A percentile compares a stretch with the other conserved stretches of the same genome.
phyloP scores from a whole-genome alignment of 2,329 filamentous ascomycete genomes.

The Lasiodiplodia sp. region DNA sequence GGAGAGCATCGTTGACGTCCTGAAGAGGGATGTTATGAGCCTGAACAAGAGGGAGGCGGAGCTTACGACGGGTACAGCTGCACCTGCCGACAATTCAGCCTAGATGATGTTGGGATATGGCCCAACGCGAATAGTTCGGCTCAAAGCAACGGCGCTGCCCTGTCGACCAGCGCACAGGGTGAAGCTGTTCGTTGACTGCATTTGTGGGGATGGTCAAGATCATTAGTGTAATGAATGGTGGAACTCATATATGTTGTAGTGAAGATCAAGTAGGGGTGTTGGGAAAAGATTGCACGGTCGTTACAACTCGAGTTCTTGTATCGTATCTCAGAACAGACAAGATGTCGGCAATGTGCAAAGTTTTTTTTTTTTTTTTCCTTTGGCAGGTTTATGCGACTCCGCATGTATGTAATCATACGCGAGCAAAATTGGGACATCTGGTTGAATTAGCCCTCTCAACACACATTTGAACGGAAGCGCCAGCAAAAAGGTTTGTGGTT shows the following conservation, averaged over 20 bases:
- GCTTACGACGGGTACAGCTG: not conserved
- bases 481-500: too few relatives aligned
- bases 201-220: not conserved
- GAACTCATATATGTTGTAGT: not conserved
- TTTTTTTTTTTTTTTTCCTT: not conserved
- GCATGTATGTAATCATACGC: not conserved
- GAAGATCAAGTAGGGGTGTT: not conserved
- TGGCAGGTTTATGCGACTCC: not conserved
- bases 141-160: not conserved
- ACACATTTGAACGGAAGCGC: too few relatives aligned
- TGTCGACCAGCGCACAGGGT: not conserved
- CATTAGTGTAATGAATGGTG: not conserved
- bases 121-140: not conserved
- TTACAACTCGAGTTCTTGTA: constrained; percentile 5
- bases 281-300: not conserved
- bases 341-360: not conserved
- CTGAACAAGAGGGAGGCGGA: not conserved
- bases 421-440: not conserved
- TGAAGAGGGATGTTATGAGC: constrained; percentile 20
- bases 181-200: not conserved
- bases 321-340: constrained; percentile 4
- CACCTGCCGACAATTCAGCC: not conserved
- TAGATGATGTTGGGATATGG: not conserved
- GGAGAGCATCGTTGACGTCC: constrained; percentile 8
- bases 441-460: too few relatives aligned